These are phyloP conservation scores for Moniliophthora roreri DNA, from an alignment of 1,284 basidiomycete species.

Conservation along the genomic window DNA sequence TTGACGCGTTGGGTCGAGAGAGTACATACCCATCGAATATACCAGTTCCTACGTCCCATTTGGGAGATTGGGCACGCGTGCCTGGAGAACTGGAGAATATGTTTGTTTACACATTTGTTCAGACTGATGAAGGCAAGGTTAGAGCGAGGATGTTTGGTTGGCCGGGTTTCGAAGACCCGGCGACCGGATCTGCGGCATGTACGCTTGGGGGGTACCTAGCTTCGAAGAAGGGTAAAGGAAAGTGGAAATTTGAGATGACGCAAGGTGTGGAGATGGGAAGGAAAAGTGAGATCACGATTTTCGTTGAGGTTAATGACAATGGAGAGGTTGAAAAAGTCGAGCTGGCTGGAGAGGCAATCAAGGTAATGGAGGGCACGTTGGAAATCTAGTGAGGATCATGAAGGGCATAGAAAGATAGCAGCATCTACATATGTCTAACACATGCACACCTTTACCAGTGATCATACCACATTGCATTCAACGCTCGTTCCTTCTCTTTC, in stretches of 20 bases:
- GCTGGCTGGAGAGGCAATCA: slow-evolving; percentile 37
- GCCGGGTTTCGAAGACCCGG: slow-evolving; percentile 37
- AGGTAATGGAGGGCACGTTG: slow-evolving; percentile 33
- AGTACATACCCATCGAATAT: slow-evolving; percentile 25
- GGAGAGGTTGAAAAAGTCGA: slow-evolving; percentile 32
- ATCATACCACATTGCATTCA: no score
- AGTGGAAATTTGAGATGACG: slow-evolving; percentile 33
- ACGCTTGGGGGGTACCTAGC: slow-evolving; percentile 40
- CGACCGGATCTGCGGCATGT: slow-evolving; percentile 46
- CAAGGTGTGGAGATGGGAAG: slow-evolving; percentile 47
- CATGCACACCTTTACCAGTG: no score
- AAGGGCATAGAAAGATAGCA: no score
- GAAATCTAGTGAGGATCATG: no score
- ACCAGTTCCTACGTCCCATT: slow-evolving; percentile 18
- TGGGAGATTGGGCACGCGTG: slow-evolving; percentile 36
- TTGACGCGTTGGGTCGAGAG: slow-evolving; percentile 33
- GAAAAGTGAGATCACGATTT: slow-evolving; percentile 38
- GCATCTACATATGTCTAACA: no score
- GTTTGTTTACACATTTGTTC: slow-evolving; percentile 34
- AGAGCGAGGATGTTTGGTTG: slow-evolving; percentile 41
- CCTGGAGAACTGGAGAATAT: slow-evolving; percentile 10
- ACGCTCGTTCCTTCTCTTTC: no score
- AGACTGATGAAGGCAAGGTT: slow-evolving; percentile 21
- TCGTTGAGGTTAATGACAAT: slow-evolving; percentile 31
- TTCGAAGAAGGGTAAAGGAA: slow-evolving; percentile 31